Evolutionary conservation across 805 yeast species (phyloP).

Genomic region (Yarrowia porcina): DNA sequence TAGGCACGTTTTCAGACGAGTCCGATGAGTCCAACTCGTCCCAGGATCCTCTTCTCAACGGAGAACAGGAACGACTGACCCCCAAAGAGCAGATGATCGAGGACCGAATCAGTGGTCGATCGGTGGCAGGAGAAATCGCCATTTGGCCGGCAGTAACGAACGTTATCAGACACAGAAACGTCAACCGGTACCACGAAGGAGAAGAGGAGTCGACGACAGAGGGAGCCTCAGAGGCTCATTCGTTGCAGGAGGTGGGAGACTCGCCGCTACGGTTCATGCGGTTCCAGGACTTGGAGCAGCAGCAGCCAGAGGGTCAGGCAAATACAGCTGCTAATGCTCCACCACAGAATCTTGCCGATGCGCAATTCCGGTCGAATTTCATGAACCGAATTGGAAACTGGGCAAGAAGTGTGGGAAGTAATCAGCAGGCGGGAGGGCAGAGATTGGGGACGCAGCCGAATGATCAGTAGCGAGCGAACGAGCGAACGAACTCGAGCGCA

Average conservation of each 20-base stretch:
- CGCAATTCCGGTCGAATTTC: background rate
- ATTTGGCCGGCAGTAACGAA: background rate
- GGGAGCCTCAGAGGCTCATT: background rate
- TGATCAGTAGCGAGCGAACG: background rate
- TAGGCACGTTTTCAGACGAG: background rate
- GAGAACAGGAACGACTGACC: background rate
- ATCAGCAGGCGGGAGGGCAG: background rate
- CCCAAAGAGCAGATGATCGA: conserved; percentile 7
- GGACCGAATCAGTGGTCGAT: conserved; percentile 2
- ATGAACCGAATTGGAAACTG: background rate
- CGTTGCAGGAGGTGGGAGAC: background rate
- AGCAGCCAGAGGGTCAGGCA: background rate
- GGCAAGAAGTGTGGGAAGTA: background rate
- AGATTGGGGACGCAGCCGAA: conserved; percentile 7
- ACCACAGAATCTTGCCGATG: background rate
- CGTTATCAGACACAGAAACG: background rate
- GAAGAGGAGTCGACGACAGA: background rate
- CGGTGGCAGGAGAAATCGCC: conserved; percentile 18
- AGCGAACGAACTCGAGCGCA: background rate
- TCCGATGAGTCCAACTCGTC: background rate
- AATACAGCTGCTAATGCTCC: background rate
- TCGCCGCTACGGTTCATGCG: conserved; percentile 9
- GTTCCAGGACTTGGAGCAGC: background rate
- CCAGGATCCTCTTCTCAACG: background rate
- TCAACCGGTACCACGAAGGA: conserved; percentile 7